Percentiles rank a stretch among this genome's conserved stretches.
Conservation (phyloP, 176 grass and related monocot genomes). For the Aegilops bicornis region DNA sequence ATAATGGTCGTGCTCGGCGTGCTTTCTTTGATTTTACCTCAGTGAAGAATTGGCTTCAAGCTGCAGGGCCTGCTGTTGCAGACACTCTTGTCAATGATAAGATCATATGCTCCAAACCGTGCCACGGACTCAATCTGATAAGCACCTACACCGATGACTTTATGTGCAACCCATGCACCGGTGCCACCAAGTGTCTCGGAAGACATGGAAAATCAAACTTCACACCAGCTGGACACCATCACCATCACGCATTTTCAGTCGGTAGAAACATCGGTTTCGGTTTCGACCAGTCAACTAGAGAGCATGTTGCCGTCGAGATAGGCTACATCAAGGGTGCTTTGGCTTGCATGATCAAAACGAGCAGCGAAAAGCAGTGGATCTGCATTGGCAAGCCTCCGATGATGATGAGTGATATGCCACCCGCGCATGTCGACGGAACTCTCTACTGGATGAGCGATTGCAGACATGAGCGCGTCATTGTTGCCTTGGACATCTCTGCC, state of each 20-base stretch:
- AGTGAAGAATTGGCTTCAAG: background rate
- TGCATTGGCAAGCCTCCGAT: background rate
- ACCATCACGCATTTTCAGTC: background rate
- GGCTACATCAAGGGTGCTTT: background rate
- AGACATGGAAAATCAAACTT: background rate
- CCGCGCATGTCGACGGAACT: background rate
- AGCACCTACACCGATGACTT: conserved; percentile 15
- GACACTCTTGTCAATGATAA: background rate
- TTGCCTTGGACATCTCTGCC: background rate
- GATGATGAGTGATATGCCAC: conserved; percentile 12
- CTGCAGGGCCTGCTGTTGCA: background rate
- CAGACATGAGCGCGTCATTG: background rate
- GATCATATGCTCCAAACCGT: conserved; percentile 24
- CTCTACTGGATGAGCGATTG: background rate
- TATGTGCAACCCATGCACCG: conserved; percentile 14
- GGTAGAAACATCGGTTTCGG: background rate
- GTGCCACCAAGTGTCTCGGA: background rate
- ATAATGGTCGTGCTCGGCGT: background rate
- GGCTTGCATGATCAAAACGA: background rate
- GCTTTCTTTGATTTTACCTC: background rate
- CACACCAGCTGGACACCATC: too few relatives aligned
- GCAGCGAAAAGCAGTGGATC: background rate
- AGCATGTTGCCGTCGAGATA: conserved; percentile 22
- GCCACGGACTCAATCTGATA: conserved; percentile 19
- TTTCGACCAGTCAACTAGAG: background rate